These are phyloP conservation scores for Coriolopsis trogii DNA, from an alignment of 1,284 basidiomycete genomes.

Conservation along the genomic window DNA sequence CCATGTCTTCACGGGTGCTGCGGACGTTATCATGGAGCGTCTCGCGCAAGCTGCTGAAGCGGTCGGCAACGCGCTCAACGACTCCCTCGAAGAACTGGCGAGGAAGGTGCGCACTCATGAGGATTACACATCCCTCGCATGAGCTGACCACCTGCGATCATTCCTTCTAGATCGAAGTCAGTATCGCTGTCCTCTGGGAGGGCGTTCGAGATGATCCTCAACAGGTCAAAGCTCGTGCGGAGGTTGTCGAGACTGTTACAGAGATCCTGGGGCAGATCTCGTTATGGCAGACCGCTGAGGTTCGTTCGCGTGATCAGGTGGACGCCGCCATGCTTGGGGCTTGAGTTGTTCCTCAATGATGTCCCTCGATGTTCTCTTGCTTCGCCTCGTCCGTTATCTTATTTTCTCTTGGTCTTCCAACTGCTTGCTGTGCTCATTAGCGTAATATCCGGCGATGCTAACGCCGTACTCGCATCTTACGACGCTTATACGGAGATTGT, in stretches of 20 bases:
- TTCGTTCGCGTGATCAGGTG: conserved; percentile 27
- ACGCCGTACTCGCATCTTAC: too few relatives aligned
- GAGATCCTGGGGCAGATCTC: conserved; percentile 46
- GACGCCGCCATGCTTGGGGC: too few relatives aligned
- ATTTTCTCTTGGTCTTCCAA: too few relatives aligned
- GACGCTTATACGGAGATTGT: too few relatives aligned
- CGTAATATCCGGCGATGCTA: too few relatives aligned
- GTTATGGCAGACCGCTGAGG: conserved; percentile 46
- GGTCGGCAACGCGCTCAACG: conserved; percentile 51
- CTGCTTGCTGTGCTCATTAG: too few relatives aligned
- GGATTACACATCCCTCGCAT: neutral
- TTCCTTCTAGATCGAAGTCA: conserved; percentile 55
- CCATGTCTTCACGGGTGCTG: conserved; percentile 54
- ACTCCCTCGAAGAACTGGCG: conserved; percentile 50
- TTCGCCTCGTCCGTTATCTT: too few relatives aligned
- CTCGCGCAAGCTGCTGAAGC: conserved; percentile 50
- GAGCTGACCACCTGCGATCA: neutral
- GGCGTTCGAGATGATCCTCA: conserved; percentile 47
- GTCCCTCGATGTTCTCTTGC: too few relatives aligned
- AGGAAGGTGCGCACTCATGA: conserved; percentile 45
- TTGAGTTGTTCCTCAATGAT: too few relatives aligned
- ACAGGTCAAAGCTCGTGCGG: conserved; percentile 44
- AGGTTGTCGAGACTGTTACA: conserved; percentile 41
- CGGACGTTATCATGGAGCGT: conserved; percentile 50
- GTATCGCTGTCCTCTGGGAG: conserved; percentile 63